Evolutionary conservation across 768 basidiomycete species (phyloP).

Genomic region (Auricularia sp.): DNA sequence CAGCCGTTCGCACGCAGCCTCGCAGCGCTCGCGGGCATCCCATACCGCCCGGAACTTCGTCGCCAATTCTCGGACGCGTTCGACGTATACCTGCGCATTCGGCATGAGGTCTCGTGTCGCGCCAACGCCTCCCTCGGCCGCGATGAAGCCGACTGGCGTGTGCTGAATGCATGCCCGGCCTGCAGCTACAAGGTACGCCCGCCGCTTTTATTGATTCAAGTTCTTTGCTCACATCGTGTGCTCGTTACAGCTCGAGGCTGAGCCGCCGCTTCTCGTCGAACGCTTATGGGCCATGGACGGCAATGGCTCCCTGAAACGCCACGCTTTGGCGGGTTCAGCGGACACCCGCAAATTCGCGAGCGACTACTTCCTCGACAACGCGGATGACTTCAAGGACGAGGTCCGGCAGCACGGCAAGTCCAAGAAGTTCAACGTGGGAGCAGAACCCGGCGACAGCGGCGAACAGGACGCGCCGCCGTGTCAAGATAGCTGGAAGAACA

Average conservation of each 20-base stretch:
- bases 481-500: neutral
- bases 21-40: neutral
- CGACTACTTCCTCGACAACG: neutral
- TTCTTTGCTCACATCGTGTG: neutral
- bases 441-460: neutral
- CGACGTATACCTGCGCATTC: constrained; percentile 20
- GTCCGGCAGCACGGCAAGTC: neutral
- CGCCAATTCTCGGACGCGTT: constrained; percentile 17
- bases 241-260: neutral
- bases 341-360: neutral
- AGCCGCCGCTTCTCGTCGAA: neutral
- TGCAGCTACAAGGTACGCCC: constrained; percentile 6
- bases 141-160: constrained; percentile 9
- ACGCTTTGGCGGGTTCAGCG: neutral
- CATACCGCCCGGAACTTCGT: constrained; percentile 7
- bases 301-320: constrained; percentile 10
- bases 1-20: neutral
- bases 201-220: no score
- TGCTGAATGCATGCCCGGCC: constrained; percentile 9
- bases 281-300: constrained; percentile 10
- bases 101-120: constrained; percentile 6
- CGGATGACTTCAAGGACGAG: neutral
- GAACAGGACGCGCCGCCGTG: neutral
- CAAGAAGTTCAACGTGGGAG: neutral
- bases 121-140: constrained; percentile 10